Conservation (phyloP, 2,329 filamentous ascomycete species). For the Magnaporthiopsis rhizophila region DNA sequence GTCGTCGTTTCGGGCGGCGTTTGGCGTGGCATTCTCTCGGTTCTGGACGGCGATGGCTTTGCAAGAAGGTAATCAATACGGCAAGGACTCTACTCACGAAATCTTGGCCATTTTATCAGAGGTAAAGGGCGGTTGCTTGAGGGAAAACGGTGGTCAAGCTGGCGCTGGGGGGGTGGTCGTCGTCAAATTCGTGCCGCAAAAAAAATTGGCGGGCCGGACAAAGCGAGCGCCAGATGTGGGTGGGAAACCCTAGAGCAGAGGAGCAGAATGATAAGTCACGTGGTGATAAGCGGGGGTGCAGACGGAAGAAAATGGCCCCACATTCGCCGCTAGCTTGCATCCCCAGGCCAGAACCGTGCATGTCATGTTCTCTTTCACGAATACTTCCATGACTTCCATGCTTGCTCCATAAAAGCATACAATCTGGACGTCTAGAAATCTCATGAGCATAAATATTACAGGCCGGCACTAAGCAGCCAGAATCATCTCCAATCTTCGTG, state of each 20-base stretch:
- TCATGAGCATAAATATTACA: too few species aligned
- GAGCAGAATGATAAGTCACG: neutral
- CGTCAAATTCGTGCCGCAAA: neutral
- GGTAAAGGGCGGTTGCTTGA: constrained; percentile 5
- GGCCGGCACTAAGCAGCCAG: too few species aligned
- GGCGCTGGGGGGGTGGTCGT: neutral
- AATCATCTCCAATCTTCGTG: too few species aligned
- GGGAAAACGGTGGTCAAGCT: constrained; percentile 2
- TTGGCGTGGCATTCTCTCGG: constrained; percentile 2
- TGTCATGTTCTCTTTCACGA: too few species aligned
- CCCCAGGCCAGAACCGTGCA: too few species aligned
- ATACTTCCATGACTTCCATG: too few species aligned
- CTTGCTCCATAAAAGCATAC: too few species aligned
- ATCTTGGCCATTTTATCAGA: constrained; percentile 48
- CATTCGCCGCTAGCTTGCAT: too few species aligned
- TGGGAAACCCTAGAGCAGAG: neutral
- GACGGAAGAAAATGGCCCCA: too few species aligned
- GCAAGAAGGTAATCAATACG: neutral
- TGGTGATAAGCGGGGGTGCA: neutral
- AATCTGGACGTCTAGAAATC: too few species aligned
- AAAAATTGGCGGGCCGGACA: neutral
- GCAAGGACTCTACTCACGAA: constrained; percentile 40
- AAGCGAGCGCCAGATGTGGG: neutral
- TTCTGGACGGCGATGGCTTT: neutral
- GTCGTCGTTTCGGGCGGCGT: neutral